Evolutionary conservation across 768 basidiomycete genomes (phyloP), one percentile per base, ranked within the genome.

Genomic region (Hortiboletus flavorubellus): DNA sequence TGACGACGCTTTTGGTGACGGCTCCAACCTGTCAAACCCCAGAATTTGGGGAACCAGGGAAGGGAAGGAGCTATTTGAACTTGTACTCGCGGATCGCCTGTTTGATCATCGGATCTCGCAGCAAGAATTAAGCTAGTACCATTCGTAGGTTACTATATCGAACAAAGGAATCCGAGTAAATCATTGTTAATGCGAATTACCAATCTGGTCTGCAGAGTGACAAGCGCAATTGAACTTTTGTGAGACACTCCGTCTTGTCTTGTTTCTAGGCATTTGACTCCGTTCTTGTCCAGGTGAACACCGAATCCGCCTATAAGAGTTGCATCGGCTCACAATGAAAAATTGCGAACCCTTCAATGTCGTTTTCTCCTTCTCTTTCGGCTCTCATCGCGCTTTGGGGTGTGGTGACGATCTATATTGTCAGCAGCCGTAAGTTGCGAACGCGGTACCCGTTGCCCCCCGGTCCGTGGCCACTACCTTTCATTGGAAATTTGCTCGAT

Each of bases 401-500:
- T 39, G 39, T 54, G 3, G 54, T 63, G 18, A 59, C 61, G 18
- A 35, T 67, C 14, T 69, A 55, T 31, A 47, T 68, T 9, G 47
- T 57, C 16, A 29, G 48, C 43, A 65, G 23, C 15, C 59, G 56
- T 55, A 56, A 35, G 51, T 45, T 39, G 40, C 50, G 59, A 39
- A 12, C 53, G 11, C 53, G 53, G 6, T 69, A 74, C 35, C 78
- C 75, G 0, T 72, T 75, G 12, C 83, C 83, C 11, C 83, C 84
- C 31, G 84, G 84, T 15, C 84, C 84, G 2, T 75, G 65, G 43
- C 75, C 76, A 8, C 68, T 76, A n/a, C 82, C 81, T 29, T 54
- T 84, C 31, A 64, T 84, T 34, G 83, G 83, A 14, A 82, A 84
- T 65, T 59, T 85, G 35, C 68, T 73, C 44, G 76, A 82, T 59